Evolutionary conservation across 352 stramenopile genomes (phyloP), one percentile per base, ranked within the genome.

Genomic region (Phytophthora constricta): DNA sequence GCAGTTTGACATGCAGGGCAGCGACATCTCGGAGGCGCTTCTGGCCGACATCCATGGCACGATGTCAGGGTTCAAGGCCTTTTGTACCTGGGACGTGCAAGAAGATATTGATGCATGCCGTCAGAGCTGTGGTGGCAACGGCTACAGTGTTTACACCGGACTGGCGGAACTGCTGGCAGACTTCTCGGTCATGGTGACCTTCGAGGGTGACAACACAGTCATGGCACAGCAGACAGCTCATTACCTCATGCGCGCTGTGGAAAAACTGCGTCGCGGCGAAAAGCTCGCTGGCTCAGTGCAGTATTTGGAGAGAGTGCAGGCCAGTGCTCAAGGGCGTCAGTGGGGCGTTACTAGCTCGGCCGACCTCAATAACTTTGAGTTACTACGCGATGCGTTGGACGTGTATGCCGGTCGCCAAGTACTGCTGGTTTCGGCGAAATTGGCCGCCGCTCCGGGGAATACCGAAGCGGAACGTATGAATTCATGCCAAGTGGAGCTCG

Each of bases 131-230:
- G 97, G 97, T 17, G 97, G 97, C 41, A 96, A 98, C 61, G 97
- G 97, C 7, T 99, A 98, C 79, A 90, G 97, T 46, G 67, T 87
- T 11, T 92, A 89, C 61, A 98, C 86, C 39, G 96, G 91, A 5
- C 76, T 99, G 17, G 87, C 95, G 2, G 87, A 97, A 47, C 65
- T 98, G 19, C 77, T 97, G 10, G 91, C 91, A 0, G 95, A 97
- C 50, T 99, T 98, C 54, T 91, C 97, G 3, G 95, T 98, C 64
- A 98, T 97, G 56, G 97, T 97, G 45, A 99, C 97, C 1, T 98
- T 98, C 20, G 96, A 99, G 60, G 97, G 97, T 26, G 96, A 99
- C 70, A 99, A 98, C 77, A 95, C 97, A 22, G 98, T 99, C 80
- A 90, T 99, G 61, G 95, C 95, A 9, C 95, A 98, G 71, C 97